Evolutionary conservation across 2,329 filamentous ascomycete genomes (phyloP).

Genomic region (Uncinocarpus reesii): DNA sequence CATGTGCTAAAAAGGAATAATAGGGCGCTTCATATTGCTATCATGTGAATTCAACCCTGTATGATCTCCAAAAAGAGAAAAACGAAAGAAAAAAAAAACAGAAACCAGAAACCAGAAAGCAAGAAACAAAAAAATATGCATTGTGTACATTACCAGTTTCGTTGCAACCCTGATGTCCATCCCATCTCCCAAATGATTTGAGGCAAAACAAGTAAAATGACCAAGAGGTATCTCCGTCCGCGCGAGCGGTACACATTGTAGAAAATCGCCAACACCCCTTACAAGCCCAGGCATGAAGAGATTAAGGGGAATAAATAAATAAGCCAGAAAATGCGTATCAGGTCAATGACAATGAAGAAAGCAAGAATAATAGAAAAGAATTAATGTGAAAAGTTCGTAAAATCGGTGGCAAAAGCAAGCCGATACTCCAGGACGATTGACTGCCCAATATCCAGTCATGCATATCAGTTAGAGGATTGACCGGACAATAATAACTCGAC

Average conservation of each 20-base stretch:
- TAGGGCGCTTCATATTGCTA: background rate
- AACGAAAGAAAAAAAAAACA: no score
- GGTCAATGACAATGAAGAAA: slow-evolving; percentile 18
- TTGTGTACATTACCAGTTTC: slow-evolving; percentile 5
- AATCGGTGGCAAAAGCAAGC: no score
- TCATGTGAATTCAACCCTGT: background rate
- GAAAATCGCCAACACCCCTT: slow-evolving; percentile 11
- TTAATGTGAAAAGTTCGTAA: no score
- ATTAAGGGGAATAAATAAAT: background rate
- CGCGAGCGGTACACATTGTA: slow-evolving; percentile 18
- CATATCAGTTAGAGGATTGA: no score
- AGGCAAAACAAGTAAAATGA: slow-evolving; percentile 15
- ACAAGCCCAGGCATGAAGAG: slow-evolving; percentile 12
- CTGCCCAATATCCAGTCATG: no score
- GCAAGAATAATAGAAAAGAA: background rate
- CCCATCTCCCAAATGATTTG: slow-evolving; percentile 14
- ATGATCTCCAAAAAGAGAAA: background rate
- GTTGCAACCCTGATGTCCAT: slow-evolving; percentile 2
- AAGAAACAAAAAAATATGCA: slow-evolving; percentile 8
- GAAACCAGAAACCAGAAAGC: background rate
- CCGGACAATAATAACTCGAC: no score
- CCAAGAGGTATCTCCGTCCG: slow-evolving; percentile 14
- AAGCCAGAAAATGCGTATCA: background rate
- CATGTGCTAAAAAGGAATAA: background rate
- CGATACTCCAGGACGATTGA: no score